Percentiles rank a stretch among this genome's conserved stretches.
These are phyloP conservation scores for Coleophoma cylindrospora DNA, from an alignment of 2,329 filamentous ascomycete genomes.

Conservation along the genomic window DNA sequence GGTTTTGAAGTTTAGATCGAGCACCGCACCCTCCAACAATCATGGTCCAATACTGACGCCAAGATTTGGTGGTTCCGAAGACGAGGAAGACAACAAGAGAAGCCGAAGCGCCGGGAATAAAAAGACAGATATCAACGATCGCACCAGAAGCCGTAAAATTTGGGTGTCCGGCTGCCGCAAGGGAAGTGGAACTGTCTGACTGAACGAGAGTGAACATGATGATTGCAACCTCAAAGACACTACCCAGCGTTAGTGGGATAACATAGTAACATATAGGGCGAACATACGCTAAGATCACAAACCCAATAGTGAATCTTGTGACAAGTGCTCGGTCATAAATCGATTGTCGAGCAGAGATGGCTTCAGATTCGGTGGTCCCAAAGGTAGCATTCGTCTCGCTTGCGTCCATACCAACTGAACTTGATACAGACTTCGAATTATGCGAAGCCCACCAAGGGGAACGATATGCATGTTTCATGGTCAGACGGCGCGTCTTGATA, in stretches of 20 bases:
- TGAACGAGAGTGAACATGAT: conserved; percentile 32
- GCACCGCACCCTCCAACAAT: conserved; percentile 15
- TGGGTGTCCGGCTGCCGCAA: conserved; percentile 22
- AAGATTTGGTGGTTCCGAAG: conserved; percentile 35
- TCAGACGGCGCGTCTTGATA: conserved; percentile 30
- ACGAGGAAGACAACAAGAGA: conserved; percentile 32
- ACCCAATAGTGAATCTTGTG: conserved; percentile 38
- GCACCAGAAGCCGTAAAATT: conserved; percentile 28
- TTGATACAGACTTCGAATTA: conserved; percentile 10
- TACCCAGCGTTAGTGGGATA: conserved; percentile 1
- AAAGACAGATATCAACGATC: conserved; percentile 27
- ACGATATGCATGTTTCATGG: conserved; percentile 22
- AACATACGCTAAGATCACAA: conserved; percentile 30
- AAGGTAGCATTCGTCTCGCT: conserved; percentile 5
- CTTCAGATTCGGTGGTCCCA: background rate
- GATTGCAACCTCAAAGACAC: conserved; percentile 32
- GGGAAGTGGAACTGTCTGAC: conserved; percentile 23
- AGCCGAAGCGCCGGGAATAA: conserved; percentile 33
- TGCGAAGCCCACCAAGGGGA: conserved; percentile 19
- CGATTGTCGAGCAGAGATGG: conserved; percentile 14
- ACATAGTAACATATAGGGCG: background rate
- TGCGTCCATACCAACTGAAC: conserved; percentile 6
- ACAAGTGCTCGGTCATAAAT: conserved; percentile 42
- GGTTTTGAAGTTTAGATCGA: conserved; percentile 1
- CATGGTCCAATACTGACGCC: conserved; percentile 20